Base-by-base conservation (phyloP, 2,329 filamentous ascomycete species). In the Phialophora tarda region DNA sequence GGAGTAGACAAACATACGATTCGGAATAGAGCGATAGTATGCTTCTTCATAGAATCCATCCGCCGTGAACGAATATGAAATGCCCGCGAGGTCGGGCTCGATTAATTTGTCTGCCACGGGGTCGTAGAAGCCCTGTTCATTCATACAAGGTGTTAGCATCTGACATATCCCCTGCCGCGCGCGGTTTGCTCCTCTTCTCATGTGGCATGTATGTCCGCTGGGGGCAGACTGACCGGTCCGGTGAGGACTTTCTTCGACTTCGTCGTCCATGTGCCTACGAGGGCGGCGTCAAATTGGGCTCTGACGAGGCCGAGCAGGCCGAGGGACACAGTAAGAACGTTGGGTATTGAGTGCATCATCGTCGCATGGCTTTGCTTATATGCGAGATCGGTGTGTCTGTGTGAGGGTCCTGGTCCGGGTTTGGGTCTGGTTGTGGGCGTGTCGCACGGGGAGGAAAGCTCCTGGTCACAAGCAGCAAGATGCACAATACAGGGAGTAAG, bases 201-300 rank as follows among this genome's bases (percentile, higher is more conserved):
- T 44, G 38, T 44, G 38, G 14, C 38, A 44, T 44, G 38, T 8
- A 7, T 44, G 14, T 21, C 38, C 17, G 38, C 5, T n/a, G 6
- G 38, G 38, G 17, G 5, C 1, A 30, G 28, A 80, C 81, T 65
- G 85, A 91, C 89, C 62, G 88, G 85, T 53, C 89, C 89, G 8
- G 89, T 91, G 53, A 91, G 74, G 48, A 90, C 89, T 68, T 86
- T 85, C 74, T 85, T 86, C 28, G 88, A 89, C 77, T 91, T 92
- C 54, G 87, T 89, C 17, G 86, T 85, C 89, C 89, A 92, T 65
- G 89, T 91, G 65, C 89, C 89, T n/a, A 87, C 83, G 34, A 91
- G 78, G 60, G 84, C 79, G n/a, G 59, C 26, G 44, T 66, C 62
- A 63, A 30, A 65, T 53, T 73, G 67, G 14, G 70, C 71, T 47